Conservation (phyloP, 2,329 filamentous ascomycete genomes). For the Colletotrichum melonis region DNA sequence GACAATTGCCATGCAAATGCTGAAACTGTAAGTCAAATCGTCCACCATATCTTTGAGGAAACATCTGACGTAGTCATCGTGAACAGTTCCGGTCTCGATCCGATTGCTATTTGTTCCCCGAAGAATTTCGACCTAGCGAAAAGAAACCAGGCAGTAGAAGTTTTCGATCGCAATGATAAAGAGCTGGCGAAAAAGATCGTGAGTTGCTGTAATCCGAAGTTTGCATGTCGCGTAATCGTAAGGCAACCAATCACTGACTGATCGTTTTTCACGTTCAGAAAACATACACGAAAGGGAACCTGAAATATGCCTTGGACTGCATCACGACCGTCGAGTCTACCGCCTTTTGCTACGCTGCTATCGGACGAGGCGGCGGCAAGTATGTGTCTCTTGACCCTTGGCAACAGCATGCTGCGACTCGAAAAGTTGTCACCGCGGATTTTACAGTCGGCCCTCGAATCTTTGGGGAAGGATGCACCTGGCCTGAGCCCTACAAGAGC, state of each 20-base stretch:
- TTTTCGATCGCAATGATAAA: slow-evolving; percentile 58
- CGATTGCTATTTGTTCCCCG: slow-evolving; percentile 49
- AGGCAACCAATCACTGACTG: background rate
- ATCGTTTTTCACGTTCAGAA: background rate
- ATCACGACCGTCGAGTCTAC: slow-evolving; percentile 43
- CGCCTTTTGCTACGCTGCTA: slow-evolving; percentile 40
- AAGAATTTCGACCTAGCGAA: slow-evolving; percentile 45
- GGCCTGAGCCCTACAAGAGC: slow-evolving; percentile 38
- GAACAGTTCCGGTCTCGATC: slow-evolving; percentile 35
- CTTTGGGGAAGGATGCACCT: slow-evolving; percentile 39
- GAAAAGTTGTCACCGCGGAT: slow-evolving; percentile 38
- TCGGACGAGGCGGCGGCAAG: slow-evolving; percentile 39
- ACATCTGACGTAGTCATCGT: too few relatives aligned
- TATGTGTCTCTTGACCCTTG: slow-evolving; percentile 38
- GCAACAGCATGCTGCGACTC: background rate
- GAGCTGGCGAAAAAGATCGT: background rate
- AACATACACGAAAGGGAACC: slow-evolving; percentile 36
- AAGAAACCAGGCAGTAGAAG: slow-evolving; percentile 45
- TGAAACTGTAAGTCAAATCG: slow-evolving; percentile 43
- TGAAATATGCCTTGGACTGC: slow-evolving; percentile 51
- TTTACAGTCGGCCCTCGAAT: slow-evolving; percentile 44
- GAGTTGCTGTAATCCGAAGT: slow-evolving; percentile 7
- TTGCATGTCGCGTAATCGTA: slow-evolving; percentile 6
- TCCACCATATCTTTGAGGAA: too few relatives aligned
- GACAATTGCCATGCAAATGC: slow-evolving; percentile 44